Evolutionary conservation across 2,329 filamentous ascomycete genomes (phyloP), one percentile per base, ranked within the genome.

Genomic region (Colletotrichum graminicola): DNA sequence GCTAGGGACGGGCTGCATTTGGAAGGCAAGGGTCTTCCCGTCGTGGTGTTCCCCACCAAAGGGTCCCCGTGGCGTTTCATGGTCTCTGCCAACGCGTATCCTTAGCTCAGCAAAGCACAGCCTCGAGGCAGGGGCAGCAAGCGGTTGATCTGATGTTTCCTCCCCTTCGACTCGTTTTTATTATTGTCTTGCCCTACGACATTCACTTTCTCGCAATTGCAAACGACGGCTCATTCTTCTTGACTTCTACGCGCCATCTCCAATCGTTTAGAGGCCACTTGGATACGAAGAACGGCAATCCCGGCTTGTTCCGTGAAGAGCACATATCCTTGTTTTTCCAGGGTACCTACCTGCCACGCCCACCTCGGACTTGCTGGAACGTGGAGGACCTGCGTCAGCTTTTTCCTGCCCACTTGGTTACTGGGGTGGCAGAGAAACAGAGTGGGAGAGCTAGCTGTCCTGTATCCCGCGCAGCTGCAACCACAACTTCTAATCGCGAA

Each of bases 341-440:
- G 54, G 52, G 49, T 45, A n/a, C 43, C 18, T 36, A 55, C 18
- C 32, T 39, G 32, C 34, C 54, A 56, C 60, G 26, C n/a, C 29
- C 29, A 39, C 45, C 23, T 26, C 21, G 16, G 47, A 51, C 47
- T 51, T 51, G 45, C 60, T 39, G 62, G 36, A n/a, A 39, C 32
- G 54, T 16, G 39, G 64, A 41, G 68, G 69, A 72, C 65, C 69
- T 69, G 69, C 65, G 65, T 69, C 69, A 72, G 65, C 69, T 69
- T 47, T 47, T 54, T 41, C 59, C 65, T 54, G 41, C 65, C 65
- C 65, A 69, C 69, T 62, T 57, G 69, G 65, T 72, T 72, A 56
- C 69, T 60, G 69, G 65, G 68, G 59, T 36, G 41, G 26, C 23
- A 41, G 49, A 39, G 43, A 14, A 18, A 18, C 32, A 45, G 18